Conservation (phyloP, 2,329 filamentous ascomycete genomes). For the Botryotinia narcissicola region DNA sequence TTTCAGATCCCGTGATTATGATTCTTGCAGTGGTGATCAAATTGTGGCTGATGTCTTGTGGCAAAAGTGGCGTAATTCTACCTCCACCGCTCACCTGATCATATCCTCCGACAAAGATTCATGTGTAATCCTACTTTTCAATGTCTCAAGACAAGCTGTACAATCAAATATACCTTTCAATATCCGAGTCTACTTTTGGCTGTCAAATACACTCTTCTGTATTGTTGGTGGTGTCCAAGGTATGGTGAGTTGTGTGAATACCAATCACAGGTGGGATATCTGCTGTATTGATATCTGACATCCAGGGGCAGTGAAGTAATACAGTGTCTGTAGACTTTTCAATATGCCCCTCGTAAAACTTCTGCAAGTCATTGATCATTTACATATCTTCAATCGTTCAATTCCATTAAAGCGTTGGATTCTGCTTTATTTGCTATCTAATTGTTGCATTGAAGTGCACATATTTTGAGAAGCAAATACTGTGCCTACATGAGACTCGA, state of each 20-base stretch:
- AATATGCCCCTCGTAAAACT: not conserved
- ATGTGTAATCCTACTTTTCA: not conserved
- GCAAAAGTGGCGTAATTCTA: not conserved
- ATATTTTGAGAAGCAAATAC: not conserved
- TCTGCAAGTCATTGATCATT: not conserved
- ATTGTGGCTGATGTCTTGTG: not conserved
- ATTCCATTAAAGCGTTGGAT: not conserved
- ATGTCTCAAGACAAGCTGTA: not conserved
- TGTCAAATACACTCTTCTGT: not conserved
- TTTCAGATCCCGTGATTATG: not conserved
- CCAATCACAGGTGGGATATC: not conserved
- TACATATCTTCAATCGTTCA: not conserved
- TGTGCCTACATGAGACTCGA: not conserved
- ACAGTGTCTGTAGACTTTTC: not conserved
- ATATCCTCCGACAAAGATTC: not conserved
- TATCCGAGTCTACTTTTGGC: rapidly evolving
- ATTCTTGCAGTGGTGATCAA: not conserved
- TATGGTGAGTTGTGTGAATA: not conserved
- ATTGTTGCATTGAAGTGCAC: not conserved
- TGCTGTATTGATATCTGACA: not conserved
- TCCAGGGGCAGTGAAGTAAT: not conserved
- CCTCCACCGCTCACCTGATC: not conserved
- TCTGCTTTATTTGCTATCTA: not conserved
- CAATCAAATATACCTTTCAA: not conserved
- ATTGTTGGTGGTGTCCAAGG: not conserved